Evolutionary conservation across 2,329 filamentous ascomycete genomes (phyloP).

Genomic region (Epichloe festucae): DNA sequence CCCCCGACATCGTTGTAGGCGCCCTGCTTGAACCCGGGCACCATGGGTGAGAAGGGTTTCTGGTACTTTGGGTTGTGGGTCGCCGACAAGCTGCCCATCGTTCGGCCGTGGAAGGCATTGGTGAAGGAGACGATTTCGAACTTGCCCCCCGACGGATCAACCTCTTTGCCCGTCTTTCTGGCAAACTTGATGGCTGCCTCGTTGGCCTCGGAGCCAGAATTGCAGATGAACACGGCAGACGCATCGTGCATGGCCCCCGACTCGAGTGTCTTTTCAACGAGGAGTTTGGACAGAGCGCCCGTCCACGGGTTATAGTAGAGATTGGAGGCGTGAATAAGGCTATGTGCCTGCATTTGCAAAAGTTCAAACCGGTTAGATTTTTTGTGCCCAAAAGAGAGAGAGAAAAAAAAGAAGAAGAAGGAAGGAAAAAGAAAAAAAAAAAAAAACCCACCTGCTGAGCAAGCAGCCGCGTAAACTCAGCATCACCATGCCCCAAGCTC

Average conservation of each 20-base stretch:
- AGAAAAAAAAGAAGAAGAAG: neutral
- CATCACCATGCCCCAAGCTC: conserved; percentile 79
- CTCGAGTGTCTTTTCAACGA: conserved; percentile 69
- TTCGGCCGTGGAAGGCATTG: conserved; percentile 89
- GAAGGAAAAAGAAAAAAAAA: neutral
- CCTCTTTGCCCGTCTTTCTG: conserved; percentile 71
- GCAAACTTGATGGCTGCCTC: conserved; percentile 97
- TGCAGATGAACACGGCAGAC: conserved; percentile 78
- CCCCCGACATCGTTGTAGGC: conserved; percentile 69
- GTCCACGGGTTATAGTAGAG: conserved; percentile 97
- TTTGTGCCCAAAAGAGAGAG: neutral
- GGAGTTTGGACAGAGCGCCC: conserved; percentile 70
- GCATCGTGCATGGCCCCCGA: conserved; percentile 75
- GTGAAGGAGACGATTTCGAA: conserved; percentile 81
- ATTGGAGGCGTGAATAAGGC: conserved; percentile 84
- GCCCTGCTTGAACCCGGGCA: conserved; percentile 83
- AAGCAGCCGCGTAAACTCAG: conserved; percentile 61
- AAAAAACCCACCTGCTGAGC: conserved; percentile 52
- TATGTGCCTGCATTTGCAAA: conserved; percentile 37
- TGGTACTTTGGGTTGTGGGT: conserved; percentile 98
- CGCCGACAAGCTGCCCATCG: conserved; percentile 88
- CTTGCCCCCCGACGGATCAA: conserved; percentile 61
- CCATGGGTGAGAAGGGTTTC: conserved; percentile 85
- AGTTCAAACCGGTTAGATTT: neutral
- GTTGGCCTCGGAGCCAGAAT: conserved; percentile 93